These are phyloP conservation scores for Populus tremula DNA, from an alignment of 345 rosid species.

Conservation along the genomic window DNA sequence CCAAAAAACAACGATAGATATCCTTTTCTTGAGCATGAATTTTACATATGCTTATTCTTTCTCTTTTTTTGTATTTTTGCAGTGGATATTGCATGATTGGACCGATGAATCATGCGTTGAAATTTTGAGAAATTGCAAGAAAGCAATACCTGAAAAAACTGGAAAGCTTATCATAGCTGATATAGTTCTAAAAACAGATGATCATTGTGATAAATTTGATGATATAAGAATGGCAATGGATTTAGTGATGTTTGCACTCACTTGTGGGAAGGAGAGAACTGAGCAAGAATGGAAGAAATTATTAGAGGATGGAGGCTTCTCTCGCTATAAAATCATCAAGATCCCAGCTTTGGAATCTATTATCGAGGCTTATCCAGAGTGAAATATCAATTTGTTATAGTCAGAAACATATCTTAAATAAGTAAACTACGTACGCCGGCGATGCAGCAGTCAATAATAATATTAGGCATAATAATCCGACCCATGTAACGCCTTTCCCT, in stretches of 20 bases:
- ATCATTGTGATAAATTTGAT: not conserved
- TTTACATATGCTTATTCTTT: no score
- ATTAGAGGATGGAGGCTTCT: conserved; percentile 32
- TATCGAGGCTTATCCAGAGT: conserved; percentile 37
- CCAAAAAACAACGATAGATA: no score
- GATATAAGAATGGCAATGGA: conserved; percentile 26
- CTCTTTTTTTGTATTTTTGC: not conserved
- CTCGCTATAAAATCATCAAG: conserved; percentile 35
- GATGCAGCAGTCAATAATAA: no score
- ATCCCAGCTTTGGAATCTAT: conserved; percentile 31
- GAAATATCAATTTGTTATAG: not conserved
- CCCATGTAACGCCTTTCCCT: no score
- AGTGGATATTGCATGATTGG: not conserved
- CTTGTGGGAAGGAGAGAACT: conserved; percentile 32
- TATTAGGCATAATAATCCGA: no score
- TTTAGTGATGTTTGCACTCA: conserved; percentile 29
- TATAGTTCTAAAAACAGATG: conserved; percentile 21
- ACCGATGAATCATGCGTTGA: not conserved
- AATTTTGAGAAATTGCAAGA: not conserved
- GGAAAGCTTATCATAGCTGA: conserved; percentile 34
- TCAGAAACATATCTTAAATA: no score
- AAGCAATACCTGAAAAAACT: conserved; percentile 19
- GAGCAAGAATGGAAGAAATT: conserved; percentile 40
- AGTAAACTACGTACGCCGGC: no score
- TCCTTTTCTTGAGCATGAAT: no score